A percentile compares a stretch with the other conserved stretches of the same genome.
These are phyloP conservation scores for Calendula officinalis DNA, from an alignment of 129 eudicot species.

Conservation along the genomic window DNA sequence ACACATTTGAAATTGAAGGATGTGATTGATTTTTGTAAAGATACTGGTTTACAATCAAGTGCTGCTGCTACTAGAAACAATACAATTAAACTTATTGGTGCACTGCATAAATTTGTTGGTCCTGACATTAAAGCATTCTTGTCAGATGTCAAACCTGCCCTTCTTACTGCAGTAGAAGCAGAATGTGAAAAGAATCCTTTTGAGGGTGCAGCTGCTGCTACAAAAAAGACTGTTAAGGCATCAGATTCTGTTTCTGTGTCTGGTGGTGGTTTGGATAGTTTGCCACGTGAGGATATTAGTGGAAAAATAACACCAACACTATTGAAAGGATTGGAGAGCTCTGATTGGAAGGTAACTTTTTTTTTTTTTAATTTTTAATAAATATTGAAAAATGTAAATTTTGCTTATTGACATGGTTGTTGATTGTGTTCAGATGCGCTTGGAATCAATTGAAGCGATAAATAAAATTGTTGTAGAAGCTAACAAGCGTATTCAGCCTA, in stretches of 20 bases:
- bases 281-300: slow-evolving; percentile 99
- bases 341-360: slow-evolving; percentile 91
- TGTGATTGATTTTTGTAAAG: slow-evolving; percentile 94
- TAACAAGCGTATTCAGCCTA: slow-evolving; percentile 91
- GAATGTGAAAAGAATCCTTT: slow-evolving; percentile 97
- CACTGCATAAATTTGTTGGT: slow-evolving; percentile 78
- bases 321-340: slow-evolving; percentile 88
- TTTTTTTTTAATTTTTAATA: no score
- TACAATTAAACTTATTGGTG: slow-evolving; percentile 80
- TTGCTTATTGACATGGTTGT: slow-evolving; percentile 18
- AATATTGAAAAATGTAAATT: background rate
- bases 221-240: slow-evolving; percentile 80
- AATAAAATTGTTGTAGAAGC: slow-evolving; percentile 93
- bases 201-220: slow-evolving; percentile 89
- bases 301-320: slow-evolving; percentile 81
- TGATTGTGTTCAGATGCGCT: slow-evolving; percentile 54
- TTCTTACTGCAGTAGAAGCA: slow-evolving; percentile 94
- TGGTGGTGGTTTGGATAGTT: slow-evolving; percentile 86
- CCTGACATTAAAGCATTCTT: slow-evolving; percentile 89
- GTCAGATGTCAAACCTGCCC: slow-evolving; percentile 96
- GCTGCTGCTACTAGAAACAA: slow-evolving; percentile 96
- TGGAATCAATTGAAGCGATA: slow-evolving; percentile 94
- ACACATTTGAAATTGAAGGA: slow-evolving; percentile 80
- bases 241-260: slow-evolving; percentile 50
- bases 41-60: slow-evolving; percentile 88